Evolutionary conservation across 2,329 filamentous ascomycete species (phyloP).

Genomic region (Botrytis elliptica): DNA sequence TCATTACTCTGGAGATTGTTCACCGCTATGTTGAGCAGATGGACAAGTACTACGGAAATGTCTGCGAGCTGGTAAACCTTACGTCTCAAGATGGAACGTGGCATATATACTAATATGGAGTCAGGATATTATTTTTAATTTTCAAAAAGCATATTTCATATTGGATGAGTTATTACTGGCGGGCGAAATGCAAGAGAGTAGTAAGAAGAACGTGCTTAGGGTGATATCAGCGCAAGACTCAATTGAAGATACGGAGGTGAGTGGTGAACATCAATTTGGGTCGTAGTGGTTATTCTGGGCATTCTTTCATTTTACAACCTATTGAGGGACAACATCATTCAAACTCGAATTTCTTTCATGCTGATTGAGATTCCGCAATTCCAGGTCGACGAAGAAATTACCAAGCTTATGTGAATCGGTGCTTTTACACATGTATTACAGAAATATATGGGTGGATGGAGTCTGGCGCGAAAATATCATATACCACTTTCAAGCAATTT

Average conservation of each 20-base stretch:
- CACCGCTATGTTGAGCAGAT: slow-evolving; percentile 99
- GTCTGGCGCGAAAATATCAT: slow-evolving; percentile 28
- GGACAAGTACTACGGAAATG: slow-evolving; percentile 99
- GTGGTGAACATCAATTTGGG: slow-evolving; percentile 25
- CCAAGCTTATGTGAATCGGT: slow-evolving; percentile 40
- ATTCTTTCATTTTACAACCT: slow-evolving; percentile 38
- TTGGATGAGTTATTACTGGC: slow-evolving; percentile 93
- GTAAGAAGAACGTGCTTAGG: slow-evolving; percentile 96
- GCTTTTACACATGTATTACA: slow-evolving; percentile 28
- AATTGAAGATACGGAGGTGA: slow-evolving; percentile 98
- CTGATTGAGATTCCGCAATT: slow-evolving; percentile 34
- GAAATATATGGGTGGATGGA: slow-evolving; percentile 25
- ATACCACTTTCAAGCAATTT: slow-evolving; percentile 13
- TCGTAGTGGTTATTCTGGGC: neutral
- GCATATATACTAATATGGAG: neutral
- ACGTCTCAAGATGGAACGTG: neutral
- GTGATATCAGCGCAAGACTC: slow-evolving; percentile 98
- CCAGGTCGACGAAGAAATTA: slow-evolving; percentile 42
- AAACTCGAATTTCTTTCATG: slow-evolving; percentile 19
- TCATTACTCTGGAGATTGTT: slow-evolving; percentile 97
- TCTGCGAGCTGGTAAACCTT: slow-evolving; percentile 72
- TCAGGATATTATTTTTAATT: slow-evolving; percentile 76
- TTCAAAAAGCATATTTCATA: slow-evolving; percentile 99
- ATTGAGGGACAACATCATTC: neutral
- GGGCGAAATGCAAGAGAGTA: slow-evolving; percentile 97